Conservation (phyloP, 768 basidiomycete species). For the Panus rudis region DNA sequence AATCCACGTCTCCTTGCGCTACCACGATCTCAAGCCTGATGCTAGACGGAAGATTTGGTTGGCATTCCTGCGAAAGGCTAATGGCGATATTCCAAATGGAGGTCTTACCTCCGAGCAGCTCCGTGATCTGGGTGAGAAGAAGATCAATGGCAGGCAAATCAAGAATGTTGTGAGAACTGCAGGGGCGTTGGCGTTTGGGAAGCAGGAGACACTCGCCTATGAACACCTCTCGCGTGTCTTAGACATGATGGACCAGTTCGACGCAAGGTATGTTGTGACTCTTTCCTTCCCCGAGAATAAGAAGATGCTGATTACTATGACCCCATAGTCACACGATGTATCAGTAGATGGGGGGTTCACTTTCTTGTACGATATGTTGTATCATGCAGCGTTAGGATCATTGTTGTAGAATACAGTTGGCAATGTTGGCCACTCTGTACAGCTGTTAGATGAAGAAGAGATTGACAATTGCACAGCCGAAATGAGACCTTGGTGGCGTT, state of each 20-base stretch:
- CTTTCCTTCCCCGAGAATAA: background rate
- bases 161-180: slow-evolving; percentile 66
- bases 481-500: no score
- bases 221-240: slow-evolving; percentile 50
- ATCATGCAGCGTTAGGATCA: no score
- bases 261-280: slow-evolving; percentile 15
- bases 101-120: slow-evolving; percentile 37
- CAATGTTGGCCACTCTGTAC: background rate
- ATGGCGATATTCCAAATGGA: slow-evolving; percentile 18
- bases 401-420: background rate
- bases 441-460: background rate
- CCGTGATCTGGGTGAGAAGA: slow-evolving; percentile 37
- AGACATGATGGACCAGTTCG: slow-evolving; percentile 57
- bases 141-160: slow-evolving; percentile 60
- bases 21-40: slow-evolving; percentile 45
- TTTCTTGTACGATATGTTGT: background rate
- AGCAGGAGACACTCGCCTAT: slow-evolving; percentile 39
- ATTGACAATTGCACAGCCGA: background rate
- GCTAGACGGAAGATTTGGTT: slow-evolving; percentile 57
- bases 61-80: slow-evolving; percentile 45
- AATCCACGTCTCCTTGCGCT: slow-evolving; percentile 40
- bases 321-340: background rate
- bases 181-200: slow-evolving; percentile 47
- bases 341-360: background rate
- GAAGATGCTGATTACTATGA: background rate